Evolutionary conservation across 2,329 filamentous ascomycete species (phyloP), one percentile per base, ranked within the genome.

Genomic region (Hypocrella siamensis): DNA sequence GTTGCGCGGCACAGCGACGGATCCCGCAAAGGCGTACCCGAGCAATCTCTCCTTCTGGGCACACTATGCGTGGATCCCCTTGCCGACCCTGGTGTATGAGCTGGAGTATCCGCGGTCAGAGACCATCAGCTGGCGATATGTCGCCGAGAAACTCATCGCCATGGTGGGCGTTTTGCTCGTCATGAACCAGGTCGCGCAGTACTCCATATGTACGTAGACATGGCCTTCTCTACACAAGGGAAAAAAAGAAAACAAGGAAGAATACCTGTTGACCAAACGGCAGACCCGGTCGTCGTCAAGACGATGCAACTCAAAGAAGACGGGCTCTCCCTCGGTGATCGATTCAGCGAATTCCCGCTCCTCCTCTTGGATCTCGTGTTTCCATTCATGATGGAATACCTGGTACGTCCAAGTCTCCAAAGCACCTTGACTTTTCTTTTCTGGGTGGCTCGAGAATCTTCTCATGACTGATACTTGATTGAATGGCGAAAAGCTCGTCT

Each of bases 41-140:
- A 59, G 67, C 30, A 86, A 85, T 45, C 58, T 86, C 24, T 80
- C 69, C 0, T 42, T 74, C 9, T 37, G 46, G 30, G 75, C 80
- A 45, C 75, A 79, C 41, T 70, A 73, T 45, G 77, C 82, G 46
- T 88, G 78, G 62, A 75, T 80, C 31, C 67, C 75, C 27, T 60
- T 86, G 8, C 81, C 81, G 4, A 86, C 80, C 1, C 57, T 85
- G 4, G 77, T 85, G 11, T 88, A 86, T 49, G 81, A 88, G 48
- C 65, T 81, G 28, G 75, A 81, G 43, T 86, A 86, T 44, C 80
- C 81, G 3, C 67, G 78, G 27, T 62, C 63, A 5, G 69, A 80
- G 14, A 60, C 52, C 4, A 78, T 82, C 40, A 74, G 79, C 51
- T 84, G 79, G 79, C 61, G 58, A 40, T 86, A 86, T 45, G 77